phyloP scores from a whole-genome alignment of 2,329 filamentous ascomycete species.

The Arthrobotrys sphaeroides region DNA sequence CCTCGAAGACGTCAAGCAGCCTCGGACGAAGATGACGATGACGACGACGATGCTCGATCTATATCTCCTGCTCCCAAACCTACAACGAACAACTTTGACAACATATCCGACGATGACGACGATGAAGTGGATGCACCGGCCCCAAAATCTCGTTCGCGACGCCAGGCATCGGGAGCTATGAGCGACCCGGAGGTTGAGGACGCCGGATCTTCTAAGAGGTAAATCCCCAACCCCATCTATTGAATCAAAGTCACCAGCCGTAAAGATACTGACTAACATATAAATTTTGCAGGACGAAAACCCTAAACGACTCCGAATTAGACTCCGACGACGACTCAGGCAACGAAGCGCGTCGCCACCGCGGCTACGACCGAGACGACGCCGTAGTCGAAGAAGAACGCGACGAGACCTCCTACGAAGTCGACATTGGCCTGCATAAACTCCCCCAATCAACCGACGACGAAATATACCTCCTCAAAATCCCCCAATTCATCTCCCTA shows the following conservation, averaged over 20 bases:
- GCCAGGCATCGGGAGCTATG: slow-evolving; percentile 31
- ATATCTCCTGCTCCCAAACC: slow-evolving; percentile 55
- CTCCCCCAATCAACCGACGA: slow-evolving; percentile 44
- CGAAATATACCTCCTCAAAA: slow-evolving; percentile 69
- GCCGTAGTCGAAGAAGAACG: slow-evolving; percentile 35
- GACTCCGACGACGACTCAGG: slow-evolving; percentile 45
- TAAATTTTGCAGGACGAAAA: slow-evolving; percentile 10
- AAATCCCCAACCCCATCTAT: not conserved
- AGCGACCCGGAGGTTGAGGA: slow-evolving; percentile 37
- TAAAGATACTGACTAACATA: too few relatives aligned
- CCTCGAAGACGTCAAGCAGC: slow-evolving; percentile 21
- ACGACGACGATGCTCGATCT: slow-evolving; percentile 36
- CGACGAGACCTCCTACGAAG: slow-evolving; percentile 52
- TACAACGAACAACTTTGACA: slow-evolving; percentile 50
- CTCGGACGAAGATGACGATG: slow-evolving; percentile 47
- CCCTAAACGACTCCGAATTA: slow-evolving; percentile 27
- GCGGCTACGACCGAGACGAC: slow-evolving; percentile 2
- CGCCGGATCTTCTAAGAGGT: slow-evolving; percentile 32
- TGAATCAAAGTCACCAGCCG: not conserved
- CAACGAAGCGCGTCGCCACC: slow-evolving; percentile 33
- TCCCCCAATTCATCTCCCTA: slow-evolving; percentile 72
- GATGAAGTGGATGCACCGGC: slow-evolving; percentile 36
- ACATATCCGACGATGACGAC: slow-evolving; percentile 39
- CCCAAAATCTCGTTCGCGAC: slow-evolving; percentile 38
- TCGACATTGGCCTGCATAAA: slow-evolving; percentile 49